phyloP scores from a whole-genome alignment of 202 grass and related monocot species.

The Cymbopogon flexuosus region DNA sequence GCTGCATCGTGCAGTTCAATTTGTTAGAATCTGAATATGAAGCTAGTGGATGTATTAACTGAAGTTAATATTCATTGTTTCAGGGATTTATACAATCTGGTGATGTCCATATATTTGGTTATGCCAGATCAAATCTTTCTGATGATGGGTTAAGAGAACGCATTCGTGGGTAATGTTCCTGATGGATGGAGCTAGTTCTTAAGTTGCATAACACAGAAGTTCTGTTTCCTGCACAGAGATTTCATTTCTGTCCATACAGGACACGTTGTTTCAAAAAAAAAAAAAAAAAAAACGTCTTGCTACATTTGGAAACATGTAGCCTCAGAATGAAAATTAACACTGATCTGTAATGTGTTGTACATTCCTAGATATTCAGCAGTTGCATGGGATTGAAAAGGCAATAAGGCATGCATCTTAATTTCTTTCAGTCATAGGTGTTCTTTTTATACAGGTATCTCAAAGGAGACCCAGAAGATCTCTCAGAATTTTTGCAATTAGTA shows the following conservation, averaged over 20 bases:
- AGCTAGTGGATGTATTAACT: not conserved
- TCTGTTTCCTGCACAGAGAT: not conserved
- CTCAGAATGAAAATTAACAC: not conserved
- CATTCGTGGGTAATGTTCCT: slow-evolving; percentile 63
- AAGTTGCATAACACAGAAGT: slow-evolving; percentile 3
- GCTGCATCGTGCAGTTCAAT: not conserved
- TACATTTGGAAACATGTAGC: slow-evolving; percentile 7
- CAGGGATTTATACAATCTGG: slow-evolving; percentile 80
- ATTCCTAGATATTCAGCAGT: not conserved
- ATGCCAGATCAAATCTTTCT: slow-evolving; percentile 86
- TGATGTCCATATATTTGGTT: slow-evolving; percentile 94
- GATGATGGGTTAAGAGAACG: slow-evolving; percentile 82
- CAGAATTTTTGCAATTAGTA: slow-evolving; percentile 82
- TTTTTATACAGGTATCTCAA: slow-evolving; percentile 68
- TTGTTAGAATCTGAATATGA: not conserved
- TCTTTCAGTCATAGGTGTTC: not conserved
- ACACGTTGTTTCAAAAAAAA: too few species aligned
- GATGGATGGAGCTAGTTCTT: slow-evolving; percentile 10
- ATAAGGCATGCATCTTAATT: not conserved
- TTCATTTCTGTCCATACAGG: slow-evolving; percentile 10
- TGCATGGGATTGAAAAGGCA: not conserved
- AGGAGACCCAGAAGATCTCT: slow-evolving; percentile 53
- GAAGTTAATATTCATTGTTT: slow-evolving; percentile 13
- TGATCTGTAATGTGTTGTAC: slow-evolving; percentile 13
- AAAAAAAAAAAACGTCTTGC: too few species aligned